These are phyloP conservation scores for Boletus semigastroideus DNA, from an alignment of 1,284 basidiomycete genomes.

Conservation along the genomic window DNA sequence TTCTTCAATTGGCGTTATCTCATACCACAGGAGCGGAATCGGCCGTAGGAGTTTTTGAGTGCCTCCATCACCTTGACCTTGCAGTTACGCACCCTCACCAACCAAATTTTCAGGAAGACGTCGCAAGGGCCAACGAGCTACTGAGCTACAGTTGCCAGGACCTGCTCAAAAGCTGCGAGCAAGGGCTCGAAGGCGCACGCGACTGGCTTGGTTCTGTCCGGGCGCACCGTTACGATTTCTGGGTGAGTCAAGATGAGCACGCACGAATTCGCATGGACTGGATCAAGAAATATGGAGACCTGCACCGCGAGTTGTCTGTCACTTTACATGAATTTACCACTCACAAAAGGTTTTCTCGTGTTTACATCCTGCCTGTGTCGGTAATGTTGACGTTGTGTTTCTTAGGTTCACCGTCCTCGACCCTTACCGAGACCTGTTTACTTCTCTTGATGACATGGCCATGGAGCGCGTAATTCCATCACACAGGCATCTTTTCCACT, in stretches of 20 bases:
- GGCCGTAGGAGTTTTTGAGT: conserved; percentile 81
- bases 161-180: conserved; percentile 50
- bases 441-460: conserved; percentile 40
- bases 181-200: conserved; percentile 47
- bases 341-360: conserved; percentile 46
- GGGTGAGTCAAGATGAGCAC: conserved; percentile 32
- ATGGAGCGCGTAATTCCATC: conserved; percentile 44
- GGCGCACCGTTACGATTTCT: conserved; percentile 41
- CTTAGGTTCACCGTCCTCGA: conserved; percentile 62
- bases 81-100: conserved; percentile 59
- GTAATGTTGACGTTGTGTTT: no score
- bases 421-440: conserved; percentile 66
- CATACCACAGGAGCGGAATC: conserved; percentile 43
- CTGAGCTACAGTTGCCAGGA: conserved; percentile 59
- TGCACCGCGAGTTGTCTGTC: conserved; percentile 41
- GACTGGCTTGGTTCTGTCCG: conserved; percentile 52
- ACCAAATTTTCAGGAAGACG: conserved; percentile 50
- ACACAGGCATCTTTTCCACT: conserved; percentile 65
- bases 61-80: conserved; percentile 66
- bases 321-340: conserved; percentile 49
- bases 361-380: background rate
- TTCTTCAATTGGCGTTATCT: conserved; percentile 31
- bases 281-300: conserved; percentile 38
- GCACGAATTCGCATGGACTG: conserved; percentile 36
- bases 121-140: conserved; percentile 51